Evolutionary conservation across 352 stramenopile species (phyloP).

Genomic region (Phytopythium vexans): DNA sequence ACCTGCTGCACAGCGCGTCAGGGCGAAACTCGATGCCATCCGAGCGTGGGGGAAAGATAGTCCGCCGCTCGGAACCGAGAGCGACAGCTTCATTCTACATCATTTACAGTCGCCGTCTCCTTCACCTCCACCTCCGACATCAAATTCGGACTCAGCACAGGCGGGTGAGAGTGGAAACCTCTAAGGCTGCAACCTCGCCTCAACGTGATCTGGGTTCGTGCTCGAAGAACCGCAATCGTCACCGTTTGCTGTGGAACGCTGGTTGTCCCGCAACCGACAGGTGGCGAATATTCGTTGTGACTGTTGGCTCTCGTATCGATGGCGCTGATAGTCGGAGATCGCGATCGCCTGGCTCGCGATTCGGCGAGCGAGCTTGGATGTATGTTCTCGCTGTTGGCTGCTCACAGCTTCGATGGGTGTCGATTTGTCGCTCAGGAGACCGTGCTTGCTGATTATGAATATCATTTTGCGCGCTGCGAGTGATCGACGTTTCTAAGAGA

Average conservation of each 20-base stretch:
- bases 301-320: too few relatives aligned
- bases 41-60: conserved; percentile 13
- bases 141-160: conserved; percentile 8
- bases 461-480: conserved; percentile 10
- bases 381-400: neutral
- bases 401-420: too few relatives aligned
- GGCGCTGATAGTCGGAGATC: too few relatives aligned
- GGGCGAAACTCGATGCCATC: conserved; percentile 30
- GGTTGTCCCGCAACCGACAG: too few relatives aligned
- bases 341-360: conserved; percentile 8
- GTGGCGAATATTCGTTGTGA: too few relatives aligned
- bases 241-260: too few relatives aligned
- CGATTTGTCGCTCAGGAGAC: neutral
- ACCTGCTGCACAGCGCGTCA: conserved; percentile 23
- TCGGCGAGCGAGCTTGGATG: conserved; percentile 62
- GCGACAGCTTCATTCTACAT: conserved; percentile 3
- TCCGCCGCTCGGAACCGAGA: neutral
- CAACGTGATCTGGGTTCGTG: neutral
- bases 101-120: neutral
- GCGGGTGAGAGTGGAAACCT: conserved; percentile 8
- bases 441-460: conserved; percentile 80
- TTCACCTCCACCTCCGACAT: conserved; percentile 2
- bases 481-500: too few relatives aligned
- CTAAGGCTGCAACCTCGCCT: conserved; percentile 15
- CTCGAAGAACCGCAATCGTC: too few relatives aligned